These are phyloP conservation scores for Crucibulum cyathiforme DNA, from an alignment of 1,284 basidiomycete species.

Conservation along the genomic window DNA sequence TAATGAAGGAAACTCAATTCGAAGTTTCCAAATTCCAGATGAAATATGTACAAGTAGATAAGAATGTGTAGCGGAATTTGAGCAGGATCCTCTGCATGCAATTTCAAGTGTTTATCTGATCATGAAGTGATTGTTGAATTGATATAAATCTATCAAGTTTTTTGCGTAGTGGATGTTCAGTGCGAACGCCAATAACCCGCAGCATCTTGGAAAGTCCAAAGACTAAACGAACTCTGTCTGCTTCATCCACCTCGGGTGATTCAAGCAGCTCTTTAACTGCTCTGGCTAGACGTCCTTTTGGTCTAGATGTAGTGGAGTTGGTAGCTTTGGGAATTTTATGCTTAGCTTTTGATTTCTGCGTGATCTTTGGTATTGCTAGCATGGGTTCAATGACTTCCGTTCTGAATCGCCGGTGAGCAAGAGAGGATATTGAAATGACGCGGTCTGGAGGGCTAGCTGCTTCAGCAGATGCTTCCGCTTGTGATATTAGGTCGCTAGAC, in stretches of 20 bases:
- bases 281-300: conserved; percentile 70
- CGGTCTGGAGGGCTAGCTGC: conserved; percentile 72
- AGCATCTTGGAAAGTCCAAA: conserved; percentile 58
- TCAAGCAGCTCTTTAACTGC: conserved; percentile 70
- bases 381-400: conserved; percentile 73
- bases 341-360: conserved; percentile 56
- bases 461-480: conserved; percentile 73
- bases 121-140: neutral
- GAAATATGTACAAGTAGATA: neutral
- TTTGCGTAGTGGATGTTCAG: conserved; percentile 69
- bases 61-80: neutral
- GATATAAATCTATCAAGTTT: conserved; percentile 59
- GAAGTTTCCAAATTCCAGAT: neutral
- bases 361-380: conserved; percentile 66
- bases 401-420: conserved; percentile 73
- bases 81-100: too few relatives aligned
- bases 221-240: conserved; percentile 48
- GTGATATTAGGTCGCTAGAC: conserved; percentile 50
- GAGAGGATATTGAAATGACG: conserved; percentile 64
- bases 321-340: conserved; percentile 45
- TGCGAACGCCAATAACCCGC: conserved; percentile 59
- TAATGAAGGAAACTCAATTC: neutral
- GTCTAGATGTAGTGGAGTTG: conserved; percentile 45
- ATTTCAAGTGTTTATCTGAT: too few relatives aligned
- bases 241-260: conserved; percentile 51